Base-by-base conservation (phyloP, 345 rosid genomes). In the Eucalyptus decipiens region DNA sequence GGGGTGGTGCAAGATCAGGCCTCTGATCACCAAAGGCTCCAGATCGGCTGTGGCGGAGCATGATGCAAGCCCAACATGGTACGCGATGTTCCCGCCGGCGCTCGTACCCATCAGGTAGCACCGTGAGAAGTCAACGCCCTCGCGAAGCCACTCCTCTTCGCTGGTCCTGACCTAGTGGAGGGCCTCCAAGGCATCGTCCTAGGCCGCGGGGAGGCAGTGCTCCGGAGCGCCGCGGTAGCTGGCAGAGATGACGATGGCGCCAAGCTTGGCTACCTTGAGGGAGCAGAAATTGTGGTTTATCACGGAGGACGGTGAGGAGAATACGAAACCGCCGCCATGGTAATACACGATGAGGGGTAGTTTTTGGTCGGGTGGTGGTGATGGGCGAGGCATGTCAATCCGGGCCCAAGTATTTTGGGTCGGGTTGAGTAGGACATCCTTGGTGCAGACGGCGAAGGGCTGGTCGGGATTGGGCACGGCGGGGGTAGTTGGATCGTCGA, bases 261-360 rank as follows among this genome's bases (percentile, higher is more conserved):
- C 91, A 30, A 89, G 86, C 87, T 90, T 91, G 32, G 89, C 88
- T 10, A 92, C 88, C 13, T 92, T 23, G 17, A 48, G n/a, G 4
- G 88, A 45, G 86, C 92, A 91, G 45, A 10, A 37, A 12, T 89
- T n/a, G 40, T 94, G 92, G 42, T 80, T 11, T 6, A 58, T 1
- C 43, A 49, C 11, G 26, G 60, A 67, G 6, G 89, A 51, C 6
- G 90, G 90, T 3, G 87, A 65, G 80, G 54, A 88, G 28, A 86
- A 50, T 42, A 90, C 30, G 30, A 92, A 93, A 3, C 93, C 90
- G 3, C 93, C 94, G 14, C 90, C 92, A n/a, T 94, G 94, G 58
- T 90, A 89, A 85, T 92, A 90, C 49, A 94, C n/a, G 6, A 93
- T 34, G 28, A 94, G 87, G 10, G 94, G 94, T 7, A 93, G 92